Evolutionary conservation across 768 basidiomycete genomes (phyloP), one percentile per base, ranked within the genome.

Genomic region (Suillus discolor): DNA sequence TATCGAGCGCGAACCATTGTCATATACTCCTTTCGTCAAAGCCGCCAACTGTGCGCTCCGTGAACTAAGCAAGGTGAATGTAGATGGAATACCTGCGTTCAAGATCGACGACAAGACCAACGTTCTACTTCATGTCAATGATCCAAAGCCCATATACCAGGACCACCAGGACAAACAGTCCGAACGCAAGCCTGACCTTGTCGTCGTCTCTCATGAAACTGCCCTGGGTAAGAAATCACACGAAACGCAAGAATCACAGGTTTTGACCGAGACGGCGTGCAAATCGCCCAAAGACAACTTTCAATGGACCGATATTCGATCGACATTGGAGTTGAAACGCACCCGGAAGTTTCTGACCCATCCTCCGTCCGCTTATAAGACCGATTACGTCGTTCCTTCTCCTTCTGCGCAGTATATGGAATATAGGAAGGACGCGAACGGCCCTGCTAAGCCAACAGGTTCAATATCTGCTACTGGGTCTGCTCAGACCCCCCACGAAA

Each of bases 101-200:
- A 36, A 57, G 6, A 3, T 11, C 4, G 4, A 34, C 12, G n/a
- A 38, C 36, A n/a, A 57, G 4, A n/a, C 13, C 36, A 51, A 18
- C 16, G 38, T 55, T 8, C 0, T 62, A 7, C 53, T 54, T 23
- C 41, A 62, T 9, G 18, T 18, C 25, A 51, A 62, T 15, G 62
- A 55, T 34, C 34, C 55, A 38, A 57, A 16, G 34, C 28, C 31
- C 36, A 49, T 62, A 23, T 39, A 20, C 49, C 49, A 62, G 18
- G 12, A 18, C 15, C 49, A 62, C 20, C 25, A 55, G 25, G 47
- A 49, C 18, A n/a, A 20, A 11, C 23, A 23, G 23, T 62, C 62
- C 15, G 25, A 45, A 28, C 47, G 31, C 44, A 62, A 62, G 31
- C 45, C 61, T 44, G 61, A 42, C 16, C 12, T 62, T 25, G 31